A percentile compares a stretch with the other conserved stretches of the same genome.
phyloP scores from a whole-genome alignment of 108 stramenopile species.

The Ochromonas danica region DNA sequence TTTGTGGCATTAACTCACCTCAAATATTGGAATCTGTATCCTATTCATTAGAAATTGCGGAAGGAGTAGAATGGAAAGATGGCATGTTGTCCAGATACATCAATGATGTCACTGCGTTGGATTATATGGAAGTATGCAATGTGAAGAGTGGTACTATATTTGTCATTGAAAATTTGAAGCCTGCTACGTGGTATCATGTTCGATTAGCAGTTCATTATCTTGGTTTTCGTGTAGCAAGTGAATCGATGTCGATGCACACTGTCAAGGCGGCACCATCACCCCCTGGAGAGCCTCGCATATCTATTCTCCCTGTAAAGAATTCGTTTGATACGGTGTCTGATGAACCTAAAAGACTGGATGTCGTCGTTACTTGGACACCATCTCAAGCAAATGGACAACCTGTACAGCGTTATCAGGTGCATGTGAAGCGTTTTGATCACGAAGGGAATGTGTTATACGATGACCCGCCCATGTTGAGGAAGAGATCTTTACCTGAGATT shows the following conservation, averaged over 20 bases:
- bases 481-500: background rate
- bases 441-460: background rate
- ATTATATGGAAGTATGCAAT: background rate
- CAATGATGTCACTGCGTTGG: background rate
- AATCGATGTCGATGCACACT: background rate
- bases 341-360: background rate
- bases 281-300: background rate
- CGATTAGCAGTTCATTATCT: constrained; percentile 18
- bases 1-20: constrained; percentile 8
- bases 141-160: background rate
- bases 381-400: background rate
- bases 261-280: background rate
- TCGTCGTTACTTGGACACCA: background rate
- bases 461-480: background rate
- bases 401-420: background rate
- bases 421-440: background rate
- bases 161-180: background rate
- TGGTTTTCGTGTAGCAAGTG: background rate
- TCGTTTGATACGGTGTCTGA: background rate
- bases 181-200: constrained; percentile 24
- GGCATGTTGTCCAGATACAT: background rate
- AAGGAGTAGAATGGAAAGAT: constrained; percentile 15
- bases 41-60: background rate
- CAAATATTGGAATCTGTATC: background rate
- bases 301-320: background rate